Percentiles rank a stretch among this genome's conserved stretches.
These are phyloP conservation scores for Flaveria floridana DNA, from an alignment of 140 eudicot species.

Conservation along the genomic window DNA sequence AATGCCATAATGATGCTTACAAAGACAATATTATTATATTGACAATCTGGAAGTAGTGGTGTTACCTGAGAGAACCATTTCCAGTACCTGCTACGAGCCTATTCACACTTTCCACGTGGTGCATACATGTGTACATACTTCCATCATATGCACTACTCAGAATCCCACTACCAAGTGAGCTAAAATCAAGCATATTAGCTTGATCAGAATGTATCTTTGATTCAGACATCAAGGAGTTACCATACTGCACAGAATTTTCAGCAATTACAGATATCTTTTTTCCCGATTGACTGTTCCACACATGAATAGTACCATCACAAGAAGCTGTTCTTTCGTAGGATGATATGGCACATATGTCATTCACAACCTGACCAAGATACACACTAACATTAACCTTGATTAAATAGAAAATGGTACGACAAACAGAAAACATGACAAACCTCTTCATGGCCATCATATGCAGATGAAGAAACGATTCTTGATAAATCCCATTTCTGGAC, in stretches of 20 bases:
- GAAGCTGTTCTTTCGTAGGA: conserved; percentile 80
- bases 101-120: conserved; percentile 55
- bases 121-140: conserved; percentile 85
- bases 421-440: conserved; percentile 40
- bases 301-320: conserved; percentile 94
- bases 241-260: conserved; percentile 51
- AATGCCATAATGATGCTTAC: background rate
- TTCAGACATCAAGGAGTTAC: conserved; percentile 43
- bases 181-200: conserved; percentile 69
- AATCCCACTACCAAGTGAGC: conserved; percentile 70
- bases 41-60: background rate
- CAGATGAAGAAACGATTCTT: conserved; percentile 57
- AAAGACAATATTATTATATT: background rate
- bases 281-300: conserved; percentile 88
- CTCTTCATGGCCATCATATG: conserved; percentile 95
- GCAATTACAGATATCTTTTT: conserved; percentile 64
- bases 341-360: conserved; percentile 67
- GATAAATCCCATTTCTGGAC: conserved; percentile 91
- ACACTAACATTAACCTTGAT: conserved; percentile 14
- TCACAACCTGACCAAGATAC: conserved; percentile 75
- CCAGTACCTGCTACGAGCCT: conserved; percentile 88
- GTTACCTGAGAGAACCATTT: conserved; percentile 90
- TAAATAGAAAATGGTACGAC: background rate
- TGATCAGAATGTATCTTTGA: conserved; percentile 61
- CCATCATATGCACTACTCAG: conserved; percentile 74